phyloP scores from a whole-genome alignment of 208 protist species.

The Leishmania mexicana region DNA sequence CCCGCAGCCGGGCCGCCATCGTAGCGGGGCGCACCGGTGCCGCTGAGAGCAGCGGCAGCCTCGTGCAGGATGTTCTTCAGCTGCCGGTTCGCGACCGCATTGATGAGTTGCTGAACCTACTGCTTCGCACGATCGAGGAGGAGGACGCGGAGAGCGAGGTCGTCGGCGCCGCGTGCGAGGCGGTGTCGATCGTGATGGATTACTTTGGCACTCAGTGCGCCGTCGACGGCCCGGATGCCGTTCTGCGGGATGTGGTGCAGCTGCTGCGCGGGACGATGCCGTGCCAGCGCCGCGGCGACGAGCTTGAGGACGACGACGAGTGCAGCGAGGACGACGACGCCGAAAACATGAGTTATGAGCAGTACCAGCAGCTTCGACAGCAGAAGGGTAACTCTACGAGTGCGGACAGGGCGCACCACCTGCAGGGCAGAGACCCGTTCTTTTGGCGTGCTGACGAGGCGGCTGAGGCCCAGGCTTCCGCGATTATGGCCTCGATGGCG shows the following conservation, averaged over 20 bases:
- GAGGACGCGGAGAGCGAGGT: constrained; percentile 76
- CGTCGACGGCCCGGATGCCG: constrained; percentile 40
- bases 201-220: constrained; percentile 77
- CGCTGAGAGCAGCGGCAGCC: neutral
- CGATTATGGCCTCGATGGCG: constrained; percentile 34
- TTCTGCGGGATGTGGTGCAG: constrained; percentile 49
- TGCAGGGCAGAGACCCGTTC: constrained; percentile 18
- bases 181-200: constrained; percentile 54
- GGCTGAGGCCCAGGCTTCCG: constrained; percentile 25
- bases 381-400: neutral
- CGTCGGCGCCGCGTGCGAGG: constrained; percentile 74
- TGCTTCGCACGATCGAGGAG: constrained; percentile 49
- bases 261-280: constrained; percentile 57
- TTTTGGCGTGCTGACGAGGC: constrained; percentile 33
- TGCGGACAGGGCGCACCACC: constrained; percentile 8
- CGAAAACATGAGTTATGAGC: constrained; percentile 19
- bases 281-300: constrained; percentile 53
- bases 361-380: constrained; percentile 22
- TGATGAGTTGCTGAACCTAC: constrained; percentile 51
- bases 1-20: constrained; percentile 22
- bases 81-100: constrained; percentile 49
- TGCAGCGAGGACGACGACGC: constrained; percentile 35
- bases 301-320: constrained; percentile 38
- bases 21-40: neutral
- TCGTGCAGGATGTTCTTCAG: constrained; percentile 55